Evolutionary conservation across 495 filamentous ascomycete species (phyloP), one percentile per base, ranked within the genome.

Genomic region (Xylaria nigripes): DNA sequence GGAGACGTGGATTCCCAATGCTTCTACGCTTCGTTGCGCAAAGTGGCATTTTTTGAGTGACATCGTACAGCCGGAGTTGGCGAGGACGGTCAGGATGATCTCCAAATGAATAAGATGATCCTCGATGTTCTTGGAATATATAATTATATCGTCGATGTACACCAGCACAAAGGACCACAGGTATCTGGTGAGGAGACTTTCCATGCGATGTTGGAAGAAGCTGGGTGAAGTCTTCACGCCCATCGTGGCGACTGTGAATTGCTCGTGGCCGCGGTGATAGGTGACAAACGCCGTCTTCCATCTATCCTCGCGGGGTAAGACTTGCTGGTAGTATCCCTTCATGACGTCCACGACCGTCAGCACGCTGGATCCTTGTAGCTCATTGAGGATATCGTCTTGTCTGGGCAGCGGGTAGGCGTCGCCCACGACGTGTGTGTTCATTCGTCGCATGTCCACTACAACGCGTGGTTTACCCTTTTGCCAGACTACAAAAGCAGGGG

Each of bases 181-280:
- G 21, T 38, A 48, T 32, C 1, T 3, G 10, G 3, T 4, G 7
- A 61, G 40, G 8, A 58, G 4, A 2, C 24, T 18, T 21, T 61
- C 50, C 34, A 61, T 61, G 4, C 46, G 27, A 19, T 58, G 45
- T 30, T 61, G 38, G 23, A 61, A 61, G 13, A 61, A 61, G 6
- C 30, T 13, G 15, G 46, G 59, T 5, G 36, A 55, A 10, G 13
- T 47, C 12, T 40, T 42, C 9, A 62, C 27, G 0, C 60, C 56
- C 48, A 59, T 59, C 2, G 46, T 55, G 18, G 46, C 48, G 15
- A 62, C 52, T 16, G n/a, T 55, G 9, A 62, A 41, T 46, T 52
- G 24, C 36, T 62, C 56, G 12, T 46, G 29, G 0, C 60, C 52
- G 6, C 54, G 27, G 25, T 62, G 44, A 1, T 38, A n/a, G 0